Base-by-base conservation (phyloP, 495 filamentous ascomycete species). In the Lentithecium fluviatile region DNA sequence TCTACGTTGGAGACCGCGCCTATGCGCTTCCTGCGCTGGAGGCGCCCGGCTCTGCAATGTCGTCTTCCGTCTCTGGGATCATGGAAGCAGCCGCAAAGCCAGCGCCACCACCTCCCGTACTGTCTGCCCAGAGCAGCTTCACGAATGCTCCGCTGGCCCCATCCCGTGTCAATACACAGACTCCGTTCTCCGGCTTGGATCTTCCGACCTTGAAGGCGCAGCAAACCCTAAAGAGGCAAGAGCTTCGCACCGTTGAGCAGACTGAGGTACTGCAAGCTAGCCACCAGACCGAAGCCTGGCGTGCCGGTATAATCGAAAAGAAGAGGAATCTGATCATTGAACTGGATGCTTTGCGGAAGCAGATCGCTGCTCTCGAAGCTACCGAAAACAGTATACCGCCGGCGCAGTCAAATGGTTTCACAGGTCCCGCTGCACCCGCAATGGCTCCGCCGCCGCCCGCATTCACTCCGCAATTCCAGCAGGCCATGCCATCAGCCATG, bases 261-360 rank as follows among this genome's bases (percentile, higher is more conserved):
- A 58, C 45, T 13, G 63, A 69, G 34, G 67, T 69, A 2, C 34
- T 66, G 23, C 47, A 65, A 34, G 43, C 45, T 10, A 19, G 26
- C 20, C 38, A 52, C 15, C 43, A 60, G 21, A 54, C 20, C 19
- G 43, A 59, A 11, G 54, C 32, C 10, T 63, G 63, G 62, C 40
- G 63, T 25, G 38, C n/a, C 2, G 36, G 52, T 6, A 56, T 60
- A n/a, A 60, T 69, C 19, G 23, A 42, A 26, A 48, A 56, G 54
- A 69, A 69, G 59, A 69, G 49, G 67, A 34, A 10, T n/a, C 40
- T 59, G 13, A 60, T 66, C 36, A 38, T 52, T 12, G 63, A 69
- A 24, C 40, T 69, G 10, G 67, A 69, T 32, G 11, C 11, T 1
- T n/a, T 69, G 13, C 58, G 67, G 8, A 62, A 58, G 36, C 48